Base-by-base conservation (phyloP, 2,329 filamentous ascomycete species). In the Xylariomycetidae sp. region DNA sequence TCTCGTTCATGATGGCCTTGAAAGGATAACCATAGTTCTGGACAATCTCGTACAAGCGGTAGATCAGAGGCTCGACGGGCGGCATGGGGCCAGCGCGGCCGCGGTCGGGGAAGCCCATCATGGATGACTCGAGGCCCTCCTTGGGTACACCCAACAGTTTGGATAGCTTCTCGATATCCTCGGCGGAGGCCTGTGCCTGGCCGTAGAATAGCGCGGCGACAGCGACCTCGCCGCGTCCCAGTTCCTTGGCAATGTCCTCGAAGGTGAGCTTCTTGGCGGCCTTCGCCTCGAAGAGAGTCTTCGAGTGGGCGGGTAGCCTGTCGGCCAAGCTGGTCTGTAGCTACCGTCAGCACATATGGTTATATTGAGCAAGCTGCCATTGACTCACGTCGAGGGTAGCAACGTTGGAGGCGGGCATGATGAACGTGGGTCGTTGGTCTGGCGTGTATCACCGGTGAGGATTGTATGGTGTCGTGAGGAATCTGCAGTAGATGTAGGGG, bases 11-110 rank as follows among this genome's bases (percentile, higher is more conserved):
- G 4, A 96, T 76, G 1, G 88, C 89, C 72, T 95, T 95, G 65
- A 93, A 95, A 1, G 89, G 85, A 59, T 95, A 93, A 1, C 90
- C 90, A 54, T 95, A 95, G 60, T 95, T 96, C 66, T 95, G 89
- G 42, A 96, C 82, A 56, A 95, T 84, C 70, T 96, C 90, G 59
- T 87, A 95, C 39, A 95, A 60, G 3, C 90, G 72, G 60, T 96
- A 96, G 54, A 95, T 89, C 47, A 93, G 63, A 4, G 87, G 87
- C 57, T 94, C 87, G 38, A 76, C 79, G 0, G 85, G 85, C 1
- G 85, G 86, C 85, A 92, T 89, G 37, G 87, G 82, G 2, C 86
- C 76, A 0, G 80, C 74, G 33, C 79, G 71, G 20, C 89, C 89
- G 3, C 89, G 76, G 58, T 95, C 85, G 0, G 88, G 89, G 52